Evolutionary conservation across 208 protist genomes (phyloP).

Genomic region (Leishmania aethiopica): DNA sequence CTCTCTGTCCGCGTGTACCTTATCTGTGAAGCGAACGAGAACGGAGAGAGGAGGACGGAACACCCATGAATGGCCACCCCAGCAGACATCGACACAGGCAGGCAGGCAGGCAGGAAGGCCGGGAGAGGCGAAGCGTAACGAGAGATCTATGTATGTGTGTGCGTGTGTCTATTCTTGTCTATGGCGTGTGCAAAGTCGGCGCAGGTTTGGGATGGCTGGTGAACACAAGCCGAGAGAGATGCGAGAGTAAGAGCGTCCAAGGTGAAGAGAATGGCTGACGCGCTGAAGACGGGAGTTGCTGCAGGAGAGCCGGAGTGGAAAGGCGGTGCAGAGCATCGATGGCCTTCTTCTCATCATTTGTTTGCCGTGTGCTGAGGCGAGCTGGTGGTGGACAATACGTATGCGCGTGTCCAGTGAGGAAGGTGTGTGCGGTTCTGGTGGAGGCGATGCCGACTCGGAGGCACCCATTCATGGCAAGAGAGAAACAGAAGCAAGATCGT

Average conservation of each 20-base stretch:
- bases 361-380: background rate
- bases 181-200: background rate
- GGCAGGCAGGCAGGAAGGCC: background rate
- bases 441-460: background rate
- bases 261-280: background rate
- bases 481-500: background rate
- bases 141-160: background rate
- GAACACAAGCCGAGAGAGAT: background rate
- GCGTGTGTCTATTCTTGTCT: background rate
- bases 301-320: background rate
- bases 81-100: background rate
- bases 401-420: background rate
- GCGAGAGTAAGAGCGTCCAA: background rate
- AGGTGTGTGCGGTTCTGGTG: background rate
- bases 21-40: background rate
- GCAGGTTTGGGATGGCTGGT: background rate
- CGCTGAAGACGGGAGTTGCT: background rate
- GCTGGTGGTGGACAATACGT: background rate
- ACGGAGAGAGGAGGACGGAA: background rate
- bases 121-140: background rate
- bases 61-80: background rate
- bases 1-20: background rate
- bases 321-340: background rate
- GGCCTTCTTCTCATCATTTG: background rate
- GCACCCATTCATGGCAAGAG: background rate